These are phyloP conservation scores for Spatholobus suberectus DNA, from an alignment of 306 rosid species.

Conservation along the genomic window DNA sequence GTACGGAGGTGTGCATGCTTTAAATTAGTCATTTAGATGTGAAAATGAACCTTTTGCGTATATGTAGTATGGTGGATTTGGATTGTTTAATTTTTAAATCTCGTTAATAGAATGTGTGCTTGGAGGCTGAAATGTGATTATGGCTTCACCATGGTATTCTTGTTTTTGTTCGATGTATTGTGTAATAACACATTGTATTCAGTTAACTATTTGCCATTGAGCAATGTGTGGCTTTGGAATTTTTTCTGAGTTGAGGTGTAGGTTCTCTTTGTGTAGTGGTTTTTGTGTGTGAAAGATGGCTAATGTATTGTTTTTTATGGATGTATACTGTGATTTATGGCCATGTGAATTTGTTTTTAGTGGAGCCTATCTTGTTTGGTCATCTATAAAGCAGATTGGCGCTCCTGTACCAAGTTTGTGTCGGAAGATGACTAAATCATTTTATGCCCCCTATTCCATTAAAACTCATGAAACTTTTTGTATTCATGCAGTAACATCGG, in stretches of 20 bases:
- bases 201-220: not conserved
- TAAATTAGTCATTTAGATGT: not conserved
- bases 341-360: not conserved
- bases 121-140: not conserved
- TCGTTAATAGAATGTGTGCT: not conserved
- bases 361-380: slow-evolving; percentile 4
- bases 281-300: too few relatives aligned
- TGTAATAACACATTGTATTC: not conserved
- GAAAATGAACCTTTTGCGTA: not conserved
- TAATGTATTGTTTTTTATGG: not conserved
- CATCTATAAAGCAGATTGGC: slow-evolving; percentile 71
- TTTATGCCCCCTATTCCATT: not conserved
- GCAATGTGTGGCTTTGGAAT: not conserved
- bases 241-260: not conserved
- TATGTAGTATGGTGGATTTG: not conserved
- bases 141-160: not conserved
- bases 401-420: slow-evolving; percentile 56
- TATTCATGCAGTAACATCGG: slow-evolving; percentile 39
- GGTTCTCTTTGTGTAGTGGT: too few relatives aligned
- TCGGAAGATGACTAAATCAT: slow-evolving; percentile 79
- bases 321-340: not conserved
- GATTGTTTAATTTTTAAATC: not conserved
- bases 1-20: not conserved
- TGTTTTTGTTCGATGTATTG: not conserved
- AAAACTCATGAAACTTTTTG: slow-evolving; percentile 24